Conservation (phyloP, 148 eudicot species). For the Cornus florida region DNA sequence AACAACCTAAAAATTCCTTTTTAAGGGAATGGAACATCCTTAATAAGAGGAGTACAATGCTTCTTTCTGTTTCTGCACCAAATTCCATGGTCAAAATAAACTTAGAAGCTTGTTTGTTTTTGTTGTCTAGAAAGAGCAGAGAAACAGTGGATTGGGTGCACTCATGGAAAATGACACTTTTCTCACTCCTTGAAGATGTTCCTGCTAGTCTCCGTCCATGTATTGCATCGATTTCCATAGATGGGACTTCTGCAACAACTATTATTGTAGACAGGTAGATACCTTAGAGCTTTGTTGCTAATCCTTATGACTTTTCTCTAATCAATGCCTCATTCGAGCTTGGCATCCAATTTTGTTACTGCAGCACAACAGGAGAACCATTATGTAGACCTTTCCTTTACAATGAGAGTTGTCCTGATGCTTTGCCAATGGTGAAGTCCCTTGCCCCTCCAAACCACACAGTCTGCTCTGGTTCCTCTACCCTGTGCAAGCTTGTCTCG, state of each 20-base stretch:
- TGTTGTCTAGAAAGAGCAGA: slow-evolving; percentile 83
- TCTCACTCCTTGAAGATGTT: slow-evolving; percentile 66
- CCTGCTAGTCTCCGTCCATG: slow-evolving; percentile 55
- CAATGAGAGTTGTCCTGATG: slow-evolving; percentile 88
- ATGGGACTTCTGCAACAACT: slow-evolving; percentile 97
- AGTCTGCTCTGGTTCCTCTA: slow-evolving; percentile 88
- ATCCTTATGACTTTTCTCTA: background rate
- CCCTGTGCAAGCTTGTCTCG: slow-evolving; percentile 90
- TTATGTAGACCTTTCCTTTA: slow-evolving; percentile 74
- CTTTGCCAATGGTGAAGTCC: slow-evolving; percentile 73
- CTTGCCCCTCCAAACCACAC: slow-evolving; percentile 93
- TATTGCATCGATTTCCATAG: slow-evolving; percentile 74
- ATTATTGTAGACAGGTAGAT: slow-evolving; percentile 73
- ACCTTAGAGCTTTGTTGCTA: background rate
- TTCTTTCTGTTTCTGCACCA: background rate
- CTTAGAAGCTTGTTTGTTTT: slow-evolving; percentile 30
- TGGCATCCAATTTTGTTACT: slow-evolving; percentile 22
- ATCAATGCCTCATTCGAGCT: background rate
- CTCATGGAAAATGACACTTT: slow-evolving; percentile 89
- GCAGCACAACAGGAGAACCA: slow-evolving; percentile 83
- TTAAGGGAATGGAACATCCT: background rate
- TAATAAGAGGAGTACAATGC: background rate
- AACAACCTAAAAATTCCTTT: background rate
- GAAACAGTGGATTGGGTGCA: slow-evolving; percentile 75
- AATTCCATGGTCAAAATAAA: slow-evolving; percentile 1